Conservation (phyloP, 2,329 filamentous ascomycete species). For the Hysterium pulicare region DNA sequence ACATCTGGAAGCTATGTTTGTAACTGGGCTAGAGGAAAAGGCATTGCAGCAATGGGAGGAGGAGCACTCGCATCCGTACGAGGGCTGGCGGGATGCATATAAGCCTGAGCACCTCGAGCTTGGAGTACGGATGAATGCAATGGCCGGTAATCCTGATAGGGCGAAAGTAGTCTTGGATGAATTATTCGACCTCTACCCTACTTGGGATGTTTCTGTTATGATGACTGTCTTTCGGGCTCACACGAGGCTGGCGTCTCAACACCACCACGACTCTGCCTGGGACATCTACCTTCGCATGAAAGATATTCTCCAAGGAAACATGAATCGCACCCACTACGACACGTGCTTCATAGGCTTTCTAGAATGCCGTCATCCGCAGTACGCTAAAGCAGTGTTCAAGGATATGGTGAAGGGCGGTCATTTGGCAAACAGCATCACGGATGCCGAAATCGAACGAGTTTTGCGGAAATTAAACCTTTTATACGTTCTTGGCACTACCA, state of each 20-base stretch:
- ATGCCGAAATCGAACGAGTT: conserved; percentile 14
- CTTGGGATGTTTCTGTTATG: conserved; percentile 55
- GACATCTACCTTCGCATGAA: conserved; percentile 60
- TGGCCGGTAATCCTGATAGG: conserved; percentile 55
- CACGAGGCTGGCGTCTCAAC: conserved; percentile 46
- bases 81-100: conserved; percentile 19
- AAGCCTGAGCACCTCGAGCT: conserved; percentile 53
- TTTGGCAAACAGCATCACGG: conserved; percentile 40
- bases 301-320: conserved; percentile 55
- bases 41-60: conserved; percentile 33
- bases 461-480: conserved; percentile 25
- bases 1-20: conserved; percentile 27
- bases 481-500: conserved; percentile 26
- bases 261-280: conserved; percentile 59
- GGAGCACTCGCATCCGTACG: conserved; percentile 9
- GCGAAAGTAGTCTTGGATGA: conserved; percentile 56
- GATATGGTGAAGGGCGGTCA: conserved; percentile 73
- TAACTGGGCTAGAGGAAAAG: conserved; percentile 19
- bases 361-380: conserved; percentile 59
- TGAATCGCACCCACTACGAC: conserved; percentile 75
- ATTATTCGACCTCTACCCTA: conserved; percentile 47
- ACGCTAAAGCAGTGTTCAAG: conserved; percentile 73
- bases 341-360: conserved; percentile 69
- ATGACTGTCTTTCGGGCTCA: conserved; percentile 69
- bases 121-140: conserved; percentile 63